Evolutionary conservation across 106 monocot species (phyloP).

Genomic region (Apostasia ramifera): DNA sequence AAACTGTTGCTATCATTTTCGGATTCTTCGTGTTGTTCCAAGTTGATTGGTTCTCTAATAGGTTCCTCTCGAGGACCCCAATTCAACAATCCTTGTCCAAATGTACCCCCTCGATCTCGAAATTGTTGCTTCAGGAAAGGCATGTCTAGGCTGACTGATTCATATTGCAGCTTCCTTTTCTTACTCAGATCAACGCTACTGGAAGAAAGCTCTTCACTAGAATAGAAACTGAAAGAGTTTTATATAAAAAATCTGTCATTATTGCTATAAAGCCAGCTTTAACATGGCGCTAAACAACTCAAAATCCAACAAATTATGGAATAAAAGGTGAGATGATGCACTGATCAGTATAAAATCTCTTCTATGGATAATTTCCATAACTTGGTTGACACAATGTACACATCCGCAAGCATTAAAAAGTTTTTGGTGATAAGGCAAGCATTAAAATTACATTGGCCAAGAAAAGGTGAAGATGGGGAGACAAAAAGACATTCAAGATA

Average conservation of each 20-base stretch:
- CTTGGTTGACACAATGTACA: too few species aligned
- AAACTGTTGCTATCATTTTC: constrained; percentile 7
- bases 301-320: neutral
- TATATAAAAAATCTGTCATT: neutral
- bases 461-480: too few species aligned
- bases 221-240: constrained; percentile 3
- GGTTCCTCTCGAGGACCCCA: neutral
- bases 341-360: neutral
- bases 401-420: too few species aligned
- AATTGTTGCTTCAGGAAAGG: constrained; percentile 9
- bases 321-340: neutral
- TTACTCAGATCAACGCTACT: constrained; percentile 5
- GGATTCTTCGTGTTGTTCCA: constrained; percentile 2
- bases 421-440: too few species aligned
- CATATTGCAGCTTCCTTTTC: constrained; percentile 16
- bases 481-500: too few species aligned
- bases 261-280: neutral
- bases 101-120: neutral
- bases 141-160: neutral
- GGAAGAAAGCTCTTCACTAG: neutral
- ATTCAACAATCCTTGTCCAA: neutral
- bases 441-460: too few species aligned
- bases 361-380: neutral
- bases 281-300: neutral
- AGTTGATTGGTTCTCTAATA: neutral